Base-by-base conservation (phyloP, 2,329 filamentous ascomycete species). In the Talaromyces verruculosus region DNA sequence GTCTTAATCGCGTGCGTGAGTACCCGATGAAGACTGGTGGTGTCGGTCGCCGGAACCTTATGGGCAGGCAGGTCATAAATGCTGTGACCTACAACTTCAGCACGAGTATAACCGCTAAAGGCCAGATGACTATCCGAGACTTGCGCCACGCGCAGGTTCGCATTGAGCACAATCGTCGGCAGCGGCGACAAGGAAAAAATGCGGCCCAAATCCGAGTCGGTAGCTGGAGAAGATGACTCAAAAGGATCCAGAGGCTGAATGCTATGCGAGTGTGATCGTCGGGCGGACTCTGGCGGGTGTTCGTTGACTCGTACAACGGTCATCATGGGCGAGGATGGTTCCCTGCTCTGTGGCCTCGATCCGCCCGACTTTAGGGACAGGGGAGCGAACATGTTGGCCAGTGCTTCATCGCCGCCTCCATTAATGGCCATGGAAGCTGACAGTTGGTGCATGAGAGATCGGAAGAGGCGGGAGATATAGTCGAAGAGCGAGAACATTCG, bases 101-200 rank as follows among this genome's bases (percentile, higher is more conserved):
- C 73, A 55, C 78, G 75, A 19, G 71, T 62, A 45, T 72, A 65
- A 19, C 74, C 67, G 55, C 76, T 79, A 25, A 79, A 68, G 5
- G 69, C 64, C 25, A 79, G 69, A 70, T 81, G 80, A 67, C 79
- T 81, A 39, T 80, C 74, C 3, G 83, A 85, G 3, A 81, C 77
- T 61, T 82, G 72, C 22, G 78, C 43, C n/a, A 81, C 70, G n/a
- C 68, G 71, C 15, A 80, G 68, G 7, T 74, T 70, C 5, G 73
- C 68, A 65, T 81, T 74, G 15, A 81, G 72, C 33, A 81, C 68
- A n/a, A 79, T 68, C 0, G 77, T 79, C 2, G 79, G 79, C 6
- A 73, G 71, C 0, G 79, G 77, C 0, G 76, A 77, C 28, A 71
- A 61, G 25, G 67, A 57, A 53, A 74, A 68, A 57, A 76, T 71